phyloP scores from a whole-genome alignment of 352 stramenopile genomes.

The Globisporangium canariense region DNA sequence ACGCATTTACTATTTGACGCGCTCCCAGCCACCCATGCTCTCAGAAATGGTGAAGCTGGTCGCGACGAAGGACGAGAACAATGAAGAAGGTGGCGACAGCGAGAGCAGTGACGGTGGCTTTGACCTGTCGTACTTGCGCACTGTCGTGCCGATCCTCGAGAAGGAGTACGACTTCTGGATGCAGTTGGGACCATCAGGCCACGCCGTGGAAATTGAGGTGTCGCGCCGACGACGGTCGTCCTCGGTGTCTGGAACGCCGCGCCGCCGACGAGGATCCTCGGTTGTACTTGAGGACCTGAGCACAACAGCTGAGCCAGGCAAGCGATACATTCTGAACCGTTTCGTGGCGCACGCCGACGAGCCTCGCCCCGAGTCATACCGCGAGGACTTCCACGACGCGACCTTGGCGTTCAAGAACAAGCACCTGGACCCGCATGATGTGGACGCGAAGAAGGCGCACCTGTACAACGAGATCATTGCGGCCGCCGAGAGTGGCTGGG shows the following conservation, averaged over 20 bases:
- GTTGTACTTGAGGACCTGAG: too few relatives aligned
- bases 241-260: too few relatives aligned
- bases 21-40: constrained; percentile 88
- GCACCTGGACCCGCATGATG: constrained; percentile 6
- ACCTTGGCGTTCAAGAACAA: constrained; percentile 49
- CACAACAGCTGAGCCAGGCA: constrained; percentile 20
- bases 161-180: constrained; percentile 86
- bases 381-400: constrained; percentile 67
- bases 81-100: constrained; percentile 19
- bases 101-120: constrained; percentile 25
- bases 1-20: constrained; percentile 88
- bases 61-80: constrained; percentile 33
- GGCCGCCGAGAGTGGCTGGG: constrained; percentile 86
- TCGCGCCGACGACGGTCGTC: too few relatives aligned
- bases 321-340: constrained; percentile 61
- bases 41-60: constrained; percentile 79
- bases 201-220: constrained; percentile 39
- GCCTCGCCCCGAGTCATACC: constrained; percentile 83
- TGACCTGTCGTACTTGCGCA: constrained; percentile 35
- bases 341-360: constrained; percentile 67
- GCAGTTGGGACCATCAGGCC: constrained; percentile 49
- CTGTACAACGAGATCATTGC: constrained; percentile 82
- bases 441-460: constrained; percentile 46
- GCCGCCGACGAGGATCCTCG: too few relatives aligned
- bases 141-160: constrained; percentile 59